Base-by-base conservation (phyloP, 441 rosid genomes). In the Cnidoscolus chayamansa region DNA sequence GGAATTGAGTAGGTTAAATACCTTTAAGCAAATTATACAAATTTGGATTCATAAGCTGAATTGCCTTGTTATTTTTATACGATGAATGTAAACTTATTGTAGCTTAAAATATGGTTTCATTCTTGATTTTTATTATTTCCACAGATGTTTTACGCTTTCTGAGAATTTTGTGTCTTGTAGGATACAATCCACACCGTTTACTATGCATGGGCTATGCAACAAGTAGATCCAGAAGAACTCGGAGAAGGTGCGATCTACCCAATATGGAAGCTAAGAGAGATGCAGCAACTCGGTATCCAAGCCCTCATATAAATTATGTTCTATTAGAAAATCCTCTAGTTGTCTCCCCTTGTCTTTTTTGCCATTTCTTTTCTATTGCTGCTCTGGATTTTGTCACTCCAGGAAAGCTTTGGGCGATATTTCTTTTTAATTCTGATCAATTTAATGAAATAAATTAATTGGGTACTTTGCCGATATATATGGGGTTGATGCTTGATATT, bases 151-250 rank as follows among this genome's bases (percentile, higher is more conserved):
- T 13, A 40, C 45, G 1, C 19, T 8, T 70, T 5, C 30, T 49
- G 62, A 20, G n/a, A 54, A n/a, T 40, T 32, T 54, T 70, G 64
- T 35, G 4, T 43, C 16, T 19, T 11, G 17, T 55, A 94, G 98
- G 98, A 95, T 66, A 95, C 97, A 4, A 93, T 95, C 79, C 97
- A 88, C 55, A 88, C 90, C 0, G 89, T 95, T 56, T 84, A 80
- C 76, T 89, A 95, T 78, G 83, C 84, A 0, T 91, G 99, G 97
- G 98, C 99, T 6, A 95, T 93, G 98, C 89, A 90, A 77, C 98
- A 91, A 84, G 84, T 93, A 63, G 90, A 90, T 30, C 82, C 89
- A 4, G 88, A 88, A 82, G 97, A 92, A 78, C 84, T 90, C 4
- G 96, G 92, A 25, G 93, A 83, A 78, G 95, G 86, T 53, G 91